Evolutionary conservation across 768 basidiomycete species (phyloP).

Genomic region (Gautieria morchelliformis): DNA sequence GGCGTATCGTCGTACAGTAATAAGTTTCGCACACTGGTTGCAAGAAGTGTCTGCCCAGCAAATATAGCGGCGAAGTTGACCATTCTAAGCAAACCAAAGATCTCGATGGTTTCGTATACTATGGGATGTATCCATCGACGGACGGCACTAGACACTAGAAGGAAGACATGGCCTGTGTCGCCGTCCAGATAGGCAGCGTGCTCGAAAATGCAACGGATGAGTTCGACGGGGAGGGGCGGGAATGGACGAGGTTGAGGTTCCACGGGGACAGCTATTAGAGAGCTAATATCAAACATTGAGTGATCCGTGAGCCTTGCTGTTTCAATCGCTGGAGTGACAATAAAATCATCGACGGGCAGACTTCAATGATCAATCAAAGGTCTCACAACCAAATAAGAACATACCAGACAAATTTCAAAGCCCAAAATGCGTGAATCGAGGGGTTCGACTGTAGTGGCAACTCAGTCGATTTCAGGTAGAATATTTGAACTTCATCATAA

Average conservation of each 20-base stretch:
- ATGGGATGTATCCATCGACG: conserved; percentile 1
- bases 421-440: too few relatives aligned
- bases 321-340: too few relatives aligned
- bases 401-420: too few relatives aligned
- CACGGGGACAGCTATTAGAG: background rate
- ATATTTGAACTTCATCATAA: too few relatives aligned
- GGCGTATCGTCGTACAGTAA: background rate
- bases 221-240: background rate
- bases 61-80: background rate
- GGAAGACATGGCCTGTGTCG: background rate
- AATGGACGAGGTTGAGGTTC: background rate
- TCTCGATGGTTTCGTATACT: conserved; percentile 4
- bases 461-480: too few relatives aligned
- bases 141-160: background rate
- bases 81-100: conserved; percentile 1
- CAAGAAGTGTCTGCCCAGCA: background rate
- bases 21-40: background rate
- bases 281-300: background rate
- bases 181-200: background rate
- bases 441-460: too few relatives aligned
- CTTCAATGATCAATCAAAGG: too few relatives aligned
- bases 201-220: conserved; percentile 2
- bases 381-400: too few relatives aligned
- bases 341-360: too few relatives aligned
- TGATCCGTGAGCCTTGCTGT: too few relatives aligned